Evolutionary conservation across 2,329 filamentous ascomycete species (phyloP), one percentile per base, ranked within the genome.

Genomic region (Septoria petroselini): DNA sequence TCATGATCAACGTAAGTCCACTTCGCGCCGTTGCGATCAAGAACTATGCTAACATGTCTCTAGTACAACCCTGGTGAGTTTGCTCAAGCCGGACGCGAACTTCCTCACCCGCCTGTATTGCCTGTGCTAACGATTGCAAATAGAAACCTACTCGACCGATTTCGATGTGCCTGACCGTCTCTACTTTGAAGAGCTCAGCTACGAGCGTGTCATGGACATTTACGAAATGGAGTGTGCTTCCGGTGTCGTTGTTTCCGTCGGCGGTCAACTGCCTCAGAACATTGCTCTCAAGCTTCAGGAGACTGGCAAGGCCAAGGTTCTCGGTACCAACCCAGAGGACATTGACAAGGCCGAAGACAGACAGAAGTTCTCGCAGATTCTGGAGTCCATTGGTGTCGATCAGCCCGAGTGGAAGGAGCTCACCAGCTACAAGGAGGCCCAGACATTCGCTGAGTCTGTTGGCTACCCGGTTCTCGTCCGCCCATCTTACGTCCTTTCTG

Each of bases 321-420:
- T 98, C 6, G 93, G 93, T 62, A 98, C 93, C 0, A 82, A 97
- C 64, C 93, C 93, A 30, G 79, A 84, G 65, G 89, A 97, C 65
- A 98, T 98, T 60, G 93, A 98, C 79, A 94, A 91, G 76, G 93
- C 93, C 39, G 93, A 98, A 73, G 91, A 98, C 70, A 84, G 93
- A 67, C 91, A 97, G 71, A 97, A 98, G 72, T 98, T 98, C 77
- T 96, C 91, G 17, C 86, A 91, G 65, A 97, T 97, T 58, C 80
- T 98, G 38, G 93, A 98, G 71, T 94, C 88, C 70, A 96, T 97
- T 62, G 91, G 91, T 52, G 84, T 98, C 48, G 91, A 97, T 68
- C 93, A 98, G 73, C 93, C 93, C 29, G 90, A 89, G 7, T 98
- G 93, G 93, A 95, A 95, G 73, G 93, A 98, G 70, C 82, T 97